Conservation (phyloP, 805 yeast genomes). For the Metschnikowia drakensbergensis region DNA sequence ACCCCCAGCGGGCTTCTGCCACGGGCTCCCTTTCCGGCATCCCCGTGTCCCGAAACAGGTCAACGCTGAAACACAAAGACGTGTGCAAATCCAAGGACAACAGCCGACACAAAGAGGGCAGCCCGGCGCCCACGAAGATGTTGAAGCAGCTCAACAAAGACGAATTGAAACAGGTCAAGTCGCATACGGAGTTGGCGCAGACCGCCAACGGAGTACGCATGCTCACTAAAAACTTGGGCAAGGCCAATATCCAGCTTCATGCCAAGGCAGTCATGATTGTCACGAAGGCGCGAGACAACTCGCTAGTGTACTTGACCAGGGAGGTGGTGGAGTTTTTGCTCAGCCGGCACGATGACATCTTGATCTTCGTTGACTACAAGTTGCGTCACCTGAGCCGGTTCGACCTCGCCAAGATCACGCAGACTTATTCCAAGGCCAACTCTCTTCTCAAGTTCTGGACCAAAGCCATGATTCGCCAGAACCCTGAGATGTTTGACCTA, state of each 20-base stretch:
- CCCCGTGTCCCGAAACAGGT: background rate
- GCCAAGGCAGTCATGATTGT: conserved; percentile 73
- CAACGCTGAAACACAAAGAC: background rate
- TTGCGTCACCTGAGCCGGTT: conserved; percentile 62
- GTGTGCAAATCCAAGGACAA: background rate
- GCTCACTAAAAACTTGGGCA: conserved; percentile 65
- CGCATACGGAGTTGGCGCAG: conserved; percentile 73
- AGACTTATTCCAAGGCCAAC: conserved; percentile 44
- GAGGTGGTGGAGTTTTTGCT: conserved; percentile 79
- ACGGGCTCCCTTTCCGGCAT: background rate
- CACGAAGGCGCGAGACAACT: conserved; percentile 85
- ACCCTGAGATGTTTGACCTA: conserved; percentile 41
- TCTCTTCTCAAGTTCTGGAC: conserved; percentile 66
- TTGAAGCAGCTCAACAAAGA: conserved; percentile 29
- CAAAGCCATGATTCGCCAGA: conserved; percentile 46
- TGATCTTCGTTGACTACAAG: conserved; percentile 71
- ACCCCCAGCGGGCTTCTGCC: background rate
- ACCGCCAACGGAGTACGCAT: conserved; percentile 79
- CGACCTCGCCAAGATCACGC: conserved; percentile 49
- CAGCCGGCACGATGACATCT: conserved; percentile 30
- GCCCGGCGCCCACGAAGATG: conserved; percentile 15
- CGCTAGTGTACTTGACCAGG: conserved; percentile 68
- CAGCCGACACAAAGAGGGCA: conserved; percentile 5
- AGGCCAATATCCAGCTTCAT: conserved; percentile 68
- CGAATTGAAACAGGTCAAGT: conserved; percentile 52